Evolutionary conservation across 108 stramenopile genomes (phyloP).

Genomic region (Nitzschia putrida): DNA sequence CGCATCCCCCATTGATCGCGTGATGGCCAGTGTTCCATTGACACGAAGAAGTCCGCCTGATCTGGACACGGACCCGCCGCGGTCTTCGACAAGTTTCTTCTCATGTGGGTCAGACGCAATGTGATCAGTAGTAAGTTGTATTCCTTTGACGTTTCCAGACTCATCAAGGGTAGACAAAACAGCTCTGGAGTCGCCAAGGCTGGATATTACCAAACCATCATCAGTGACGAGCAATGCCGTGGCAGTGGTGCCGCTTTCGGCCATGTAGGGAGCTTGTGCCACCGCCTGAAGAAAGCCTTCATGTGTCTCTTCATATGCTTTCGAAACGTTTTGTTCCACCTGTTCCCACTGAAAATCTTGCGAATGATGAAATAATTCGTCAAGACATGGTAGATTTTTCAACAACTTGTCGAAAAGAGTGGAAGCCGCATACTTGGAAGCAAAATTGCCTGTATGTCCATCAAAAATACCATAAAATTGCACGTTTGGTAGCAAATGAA

Average conservation of each 20-base stretch:
- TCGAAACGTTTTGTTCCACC: constrained; percentile 38
- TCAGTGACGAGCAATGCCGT: constrained; percentile 66
- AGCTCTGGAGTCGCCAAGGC: constrained; percentile 91
- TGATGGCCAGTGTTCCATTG: constrained; percentile 90
- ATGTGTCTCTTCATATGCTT: constrained; percentile 67
- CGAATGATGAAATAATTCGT: constrained; percentile 1
- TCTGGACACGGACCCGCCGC: constrained; percentile 70
- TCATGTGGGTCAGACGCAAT: constrained; percentile 73
- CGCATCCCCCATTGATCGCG: constrained; percentile 84
- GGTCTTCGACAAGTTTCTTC: constrained; percentile 48
- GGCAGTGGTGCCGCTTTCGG: constrained; percentile 82
- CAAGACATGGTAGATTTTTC: constrained; percentile 35
- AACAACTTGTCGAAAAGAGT: constrained; percentile 50
- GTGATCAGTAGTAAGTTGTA: constrained; percentile 87
- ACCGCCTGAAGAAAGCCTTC: constrained; percentile 58
- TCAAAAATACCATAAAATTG: constrained; percentile 87
- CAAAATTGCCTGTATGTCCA: constrained; percentile 74
- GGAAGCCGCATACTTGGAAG: constrained; percentile 76
- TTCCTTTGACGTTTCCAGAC: constrained; percentile 38
- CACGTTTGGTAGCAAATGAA: constrained; percentile 64
- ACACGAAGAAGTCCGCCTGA: constrained; percentile 74
- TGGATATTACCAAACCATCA: constrained; percentile 73
- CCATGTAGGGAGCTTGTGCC: constrained; percentile 57
- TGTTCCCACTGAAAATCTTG: constrained; percentile 48
- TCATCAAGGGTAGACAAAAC: constrained; percentile 59